Evolutionary conservation across 345 rosid genomes (phyloP).

Genomic region (Acer saccharum): DNA sequence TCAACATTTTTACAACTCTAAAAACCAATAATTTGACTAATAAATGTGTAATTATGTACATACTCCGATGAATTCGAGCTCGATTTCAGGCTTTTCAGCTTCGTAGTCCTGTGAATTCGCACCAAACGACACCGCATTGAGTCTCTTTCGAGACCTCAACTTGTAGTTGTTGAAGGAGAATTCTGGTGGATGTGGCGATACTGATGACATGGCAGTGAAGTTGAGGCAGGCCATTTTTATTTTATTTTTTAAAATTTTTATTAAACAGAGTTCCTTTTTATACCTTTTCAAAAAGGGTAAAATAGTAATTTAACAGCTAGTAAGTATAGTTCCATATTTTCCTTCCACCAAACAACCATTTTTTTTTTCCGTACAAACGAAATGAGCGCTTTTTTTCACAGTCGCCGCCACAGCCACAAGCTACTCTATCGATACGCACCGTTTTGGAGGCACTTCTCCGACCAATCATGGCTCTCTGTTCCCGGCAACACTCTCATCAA

Average conservation of each 20-base stretch:
- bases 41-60: not conserved
- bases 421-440: not conserved
- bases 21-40: not conserved
- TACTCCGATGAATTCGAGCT: constrained; percentile 81
- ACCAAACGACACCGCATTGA: constrained; percentile 19
- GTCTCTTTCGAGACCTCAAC: constrained; percentile 18
- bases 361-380: not conserved
- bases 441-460: constrained; percentile 28
- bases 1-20: not conserved
- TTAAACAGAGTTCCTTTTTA: not conserved
- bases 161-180: constrained; percentile 17
- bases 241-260: not conserved
- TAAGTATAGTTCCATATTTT: no score
- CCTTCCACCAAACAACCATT: no score
- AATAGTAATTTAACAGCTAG: not conserved
- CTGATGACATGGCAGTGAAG: constrained; percentile 24
- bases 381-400: constrained; percentile 37
- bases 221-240: constrained; percentile 46
- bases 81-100: constrained; percentile 59
- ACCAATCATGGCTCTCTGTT: constrained; percentile 34
- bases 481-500: constrained; percentile 39
- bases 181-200: constrained; percentile 22
- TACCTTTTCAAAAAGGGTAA: not conserved
- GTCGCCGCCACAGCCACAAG: constrained; percentile 23
- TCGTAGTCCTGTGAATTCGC: constrained; percentile 35